Evolutionary conservation across 2,329 filamentous ascomycete genomes (phyloP).

Genomic region (Fusarium brachygibbosum): DNA sequence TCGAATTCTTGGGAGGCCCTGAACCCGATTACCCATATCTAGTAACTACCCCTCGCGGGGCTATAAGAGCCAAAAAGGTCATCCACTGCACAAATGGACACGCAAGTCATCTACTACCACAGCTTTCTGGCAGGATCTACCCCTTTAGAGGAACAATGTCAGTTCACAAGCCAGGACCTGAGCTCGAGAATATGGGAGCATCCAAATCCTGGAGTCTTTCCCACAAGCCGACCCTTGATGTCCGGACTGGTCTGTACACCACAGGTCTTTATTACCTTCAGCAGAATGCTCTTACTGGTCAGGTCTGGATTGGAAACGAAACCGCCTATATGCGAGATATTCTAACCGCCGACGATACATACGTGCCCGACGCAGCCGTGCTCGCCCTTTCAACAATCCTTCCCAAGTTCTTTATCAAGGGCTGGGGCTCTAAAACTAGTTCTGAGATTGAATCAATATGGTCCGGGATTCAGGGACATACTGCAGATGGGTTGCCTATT

Average conservation of each 20-base stretch:
- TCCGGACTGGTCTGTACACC: slow-evolving; percentile 59
- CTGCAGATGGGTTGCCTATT: slow-evolving; percentile 61
- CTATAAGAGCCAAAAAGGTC: slow-evolving; percentile 61
- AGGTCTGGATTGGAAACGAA: slow-evolving; percentile 68
- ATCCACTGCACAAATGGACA: slow-evolving; percentile 70
- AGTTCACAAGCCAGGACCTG: slow-evolving; percentile 57
- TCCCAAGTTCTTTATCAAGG: slow-evolving; percentile 55
- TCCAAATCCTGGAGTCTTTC: slow-evolving; percentile 62
- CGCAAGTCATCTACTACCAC: slow-evolving; percentile 63
- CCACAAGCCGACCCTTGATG: slow-evolving; percentile 60
- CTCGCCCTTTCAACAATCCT: slow-evolving; percentile 55
- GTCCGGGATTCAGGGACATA: slow-evolving; percentile 62
- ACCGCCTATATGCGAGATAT: slow-evolving; percentile 59
- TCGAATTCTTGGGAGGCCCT: background rate
- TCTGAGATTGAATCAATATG: slow-evolving; percentile 50
- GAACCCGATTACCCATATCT: slow-evolving; percentile 51
- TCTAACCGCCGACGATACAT: slow-evolving; percentile 50
- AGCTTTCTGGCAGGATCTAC: slow-evolving; percentile 59
- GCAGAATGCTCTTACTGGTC: slow-evolving; percentile 52
- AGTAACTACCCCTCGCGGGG: slow-evolving; percentile 61
- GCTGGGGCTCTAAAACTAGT: slow-evolving; percentile 45
- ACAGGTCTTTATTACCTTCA: slow-evolving; percentile 42
- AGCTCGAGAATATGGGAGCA: slow-evolving; percentile 47
- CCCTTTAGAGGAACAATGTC: slow-evolving; percentile 63
- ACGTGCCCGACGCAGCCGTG: slow-evolving; percentile 52